Evolutionary conservation across 2,329 filamentous ascomycete species (phyloP), one percentile per base, ranked within the genome.

Genomic region (Aspergillus pseudonomiae): DNA sequence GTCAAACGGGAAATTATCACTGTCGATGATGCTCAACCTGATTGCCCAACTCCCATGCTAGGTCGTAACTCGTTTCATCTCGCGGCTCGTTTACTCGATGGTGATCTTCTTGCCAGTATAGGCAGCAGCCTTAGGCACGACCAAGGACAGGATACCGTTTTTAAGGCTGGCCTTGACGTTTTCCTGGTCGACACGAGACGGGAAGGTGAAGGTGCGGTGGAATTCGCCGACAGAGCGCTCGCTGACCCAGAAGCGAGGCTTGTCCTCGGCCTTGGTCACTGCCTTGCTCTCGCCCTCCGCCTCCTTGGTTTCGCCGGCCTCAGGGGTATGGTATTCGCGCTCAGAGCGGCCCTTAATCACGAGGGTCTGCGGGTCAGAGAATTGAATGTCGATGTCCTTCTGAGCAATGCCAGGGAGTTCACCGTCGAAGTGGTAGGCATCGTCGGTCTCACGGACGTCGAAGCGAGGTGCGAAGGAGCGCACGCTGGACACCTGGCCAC

Each of bases 141-240:
- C 70, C 48, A 89, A 81, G 61, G 78, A 83, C 63, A 89, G 74
- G 60, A 89, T 82, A 28, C 87, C 86, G 70, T 88, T 83, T 80
- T 85, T 88, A 75, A 89, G 73, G 60, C 78, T 84, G 21, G 87
- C 86, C 77, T 84, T 86, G 69, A 88, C 86, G 21, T 76, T 79
- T 43, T 89, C 86, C 71, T 88, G 85, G 68, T 88, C 82, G 45
- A 89, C 82, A 48, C 82, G 77, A 5, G 77, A 76, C 1, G 86
- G 85, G 80, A 89, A 89, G 59, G 77, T 80, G 76, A 89, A 89
- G 58, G 78, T 81, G 69, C 87, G 82, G 63, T 84, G 81, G 78
- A 89, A 89, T 60, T 85, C 82, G 66, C 86, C 86, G 16, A 86
- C 79, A 1, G 80, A 82, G 68, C 87, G 85, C 75, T 89, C 87